Conservation (phyloP, 2,329 filamentous ascomycete species). For the Aureobasidium pullulans region DNA sequence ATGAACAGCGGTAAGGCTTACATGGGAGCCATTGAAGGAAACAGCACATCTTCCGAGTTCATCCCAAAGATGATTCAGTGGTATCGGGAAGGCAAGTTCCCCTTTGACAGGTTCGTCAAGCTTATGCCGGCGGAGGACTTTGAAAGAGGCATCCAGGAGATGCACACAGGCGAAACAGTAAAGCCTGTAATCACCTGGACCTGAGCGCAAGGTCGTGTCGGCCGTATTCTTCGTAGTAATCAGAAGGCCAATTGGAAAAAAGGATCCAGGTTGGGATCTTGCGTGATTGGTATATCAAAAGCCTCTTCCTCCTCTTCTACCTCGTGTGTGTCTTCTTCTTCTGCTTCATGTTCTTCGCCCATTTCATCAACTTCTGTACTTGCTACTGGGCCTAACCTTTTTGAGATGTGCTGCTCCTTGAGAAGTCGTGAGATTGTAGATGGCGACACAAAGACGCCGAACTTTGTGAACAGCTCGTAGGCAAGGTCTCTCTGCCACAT, state of each 20-base stretch:
- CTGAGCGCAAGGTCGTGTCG: background rate
- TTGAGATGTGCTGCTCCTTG: background rate
- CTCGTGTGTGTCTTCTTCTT: background rate
- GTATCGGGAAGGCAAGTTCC: slow-evolving; percentile 41
- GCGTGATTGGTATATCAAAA: background rate
- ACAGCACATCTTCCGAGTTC: slow-evolving; percentile 35
- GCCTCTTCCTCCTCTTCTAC: background rate
- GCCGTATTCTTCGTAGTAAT: background rate
- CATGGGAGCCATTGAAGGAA: slow-evolving; percentile 42
- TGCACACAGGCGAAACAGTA: slow-evolving; percentile 26
- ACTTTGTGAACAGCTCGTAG: slow-evolving; percentile 1
- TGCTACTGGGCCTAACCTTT: background rate
- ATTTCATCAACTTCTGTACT: background rate
- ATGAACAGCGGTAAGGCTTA: slow-evolving; percentile 43
- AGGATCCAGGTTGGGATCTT: background rate
- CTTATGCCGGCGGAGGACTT: slow-evolving; percentile 38
- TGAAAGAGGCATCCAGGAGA: slow-evolving; percentile 34
- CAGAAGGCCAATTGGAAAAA: background rate
- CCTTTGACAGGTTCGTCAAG: slow-evolving; percentile 40
- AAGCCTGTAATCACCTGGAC: slow-evolving; percentile 17
- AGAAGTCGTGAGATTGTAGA: slow-evolving; percentile 8
- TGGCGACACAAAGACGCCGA: background rate
- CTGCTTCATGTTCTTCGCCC: no score
- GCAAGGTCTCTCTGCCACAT: slow-evolving; percentile 9
- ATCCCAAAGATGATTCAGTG: slow-evolving; percentile 44